Evolutionary conservation across 2,329 filamentous ascomycete species (phyloP), one percentile per base, ranked within the genome.

Genomic region (Xylariaceae sp.): DNA sequence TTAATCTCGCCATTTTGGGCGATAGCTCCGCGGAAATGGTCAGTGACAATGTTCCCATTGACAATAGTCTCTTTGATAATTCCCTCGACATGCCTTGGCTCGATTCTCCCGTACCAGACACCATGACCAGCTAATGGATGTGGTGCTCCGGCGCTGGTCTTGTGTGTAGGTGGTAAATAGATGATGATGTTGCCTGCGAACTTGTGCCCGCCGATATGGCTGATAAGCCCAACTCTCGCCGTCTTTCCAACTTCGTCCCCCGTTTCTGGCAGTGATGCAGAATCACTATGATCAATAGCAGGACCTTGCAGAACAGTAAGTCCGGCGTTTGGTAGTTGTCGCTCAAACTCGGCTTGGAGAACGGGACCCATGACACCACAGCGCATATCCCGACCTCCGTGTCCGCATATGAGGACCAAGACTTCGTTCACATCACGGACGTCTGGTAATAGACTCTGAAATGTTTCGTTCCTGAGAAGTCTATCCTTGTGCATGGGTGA

Each of bases 401-500:
- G 94, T 0, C 91, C 90, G 66, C 94, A 99, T 41, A 97, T 87
- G 17, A 97, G 73, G 31, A 99, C 82, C n/a, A 89, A 63, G 5
- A 91, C 76, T 56, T 91, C 86, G 14, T 80, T 65, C 9, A 88
- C 80, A 52, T 84, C 80, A 11, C 79, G 73, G 5, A 89, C 84
- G 1, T 78, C 77, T 1, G 72, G 70, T 2, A 90, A 73, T 34
- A 72, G 73, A 50, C 54, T 73, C 64, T 64, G 81, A 63, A 73
- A 84, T 48, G 68, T 82, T 56, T 69, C 77, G 70, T 77, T 83
- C 60, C 73, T 75, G 42, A 66, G 71, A 46, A 76, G 67, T 1
- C 75, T 69, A 63, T 84, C 81, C 42, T 75, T 74, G 59, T 85
- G 80, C 40, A 81, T 74, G 0, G 78, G 78, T 6, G 83, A 78